Base-by-base conservation (phyloP, 495 filamentous ascomycete genomes). In the Xeromyces bisporus region DNA sequence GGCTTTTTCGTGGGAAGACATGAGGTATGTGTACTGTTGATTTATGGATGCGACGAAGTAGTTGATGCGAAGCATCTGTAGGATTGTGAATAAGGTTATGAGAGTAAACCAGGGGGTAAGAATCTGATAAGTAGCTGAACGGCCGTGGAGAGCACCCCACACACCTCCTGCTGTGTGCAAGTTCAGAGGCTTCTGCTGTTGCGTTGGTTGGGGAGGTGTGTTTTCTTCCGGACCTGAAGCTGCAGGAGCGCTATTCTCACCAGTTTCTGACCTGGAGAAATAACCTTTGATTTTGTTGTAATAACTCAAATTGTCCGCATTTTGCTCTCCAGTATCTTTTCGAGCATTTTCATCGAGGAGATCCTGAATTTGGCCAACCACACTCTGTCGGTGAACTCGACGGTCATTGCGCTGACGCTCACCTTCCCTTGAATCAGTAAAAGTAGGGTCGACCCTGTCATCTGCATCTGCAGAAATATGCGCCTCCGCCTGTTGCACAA, bases 21-120 rank as follows among this genome's bases (percentile, higher is more conserved):
- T 67, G 7, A 97, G 64, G 43, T 73, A 73, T 23, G 71, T 67
- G 55, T 94, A 94, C 49, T 97, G 89, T 6, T 73, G 62, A 12
- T 77, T 72, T 37, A 97, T 73, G 2, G 89, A 89, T 1, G 89
- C 85, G 18, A 97, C 82, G 43, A 97, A 97, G 64, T 84, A 97
- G 55, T 96, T 96, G 59, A 94, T 94, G 7, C 87, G 73, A 1
- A 78, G 75, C 86, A 92, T 93, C 51, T 89, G 83, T 12, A 92
- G 52, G 14, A 89, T 66, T 0, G 89, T 93, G 54, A 94, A 94
- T 2, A 81, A 43, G 5, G 80, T 75, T 38, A 94, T 84, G 16
- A 94, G 61, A 15, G 80, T 54, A 43, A 93, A 97, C 86, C 86
- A 97, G 2, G 77, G 77, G 2, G 74, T 75, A 18, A 47, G 52